Evolutionary conservation across 2,329 filamentous ascomycete species (phyloP), one percentile per base, ranked within the genome.

Genomic region (Xylaria hypoxylon): DNA sequence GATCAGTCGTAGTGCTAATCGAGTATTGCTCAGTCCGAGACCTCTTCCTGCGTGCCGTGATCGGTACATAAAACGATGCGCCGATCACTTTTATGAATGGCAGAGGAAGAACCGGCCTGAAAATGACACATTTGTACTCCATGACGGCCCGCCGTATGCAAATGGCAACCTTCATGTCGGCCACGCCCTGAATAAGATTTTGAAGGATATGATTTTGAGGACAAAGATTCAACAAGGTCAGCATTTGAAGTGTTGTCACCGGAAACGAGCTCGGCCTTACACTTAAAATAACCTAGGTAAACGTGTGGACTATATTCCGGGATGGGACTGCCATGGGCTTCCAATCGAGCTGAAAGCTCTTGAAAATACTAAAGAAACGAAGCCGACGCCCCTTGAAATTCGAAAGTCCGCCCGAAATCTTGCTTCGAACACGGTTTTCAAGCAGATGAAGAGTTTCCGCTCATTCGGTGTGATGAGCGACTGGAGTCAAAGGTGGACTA

Each of bases 291-390:
- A 58, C 74, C 42, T 62, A 75, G 73, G 93, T 19, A 90, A 87
- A 72, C 85, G 88, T 68, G 90, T 98, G 38, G 85, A 89, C 44
- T 99, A 96, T 76, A 85, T 94, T 17, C 96, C 96, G 2, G 95
- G 96, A 51, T 99, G 96, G 96, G 96, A 99, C 78, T 99, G 96
- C 72, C 96, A 99, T 82, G 96, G 96, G 0, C 85, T 99, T 55
- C 96, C 96, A 0, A 99, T 99, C 76, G 96, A 99, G 84, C 86
- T 98, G 73, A 99, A 98, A 80, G 96, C 94, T 26, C 85, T 99
- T 17, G 91, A 92, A 73, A 78, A 68, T 68, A 73, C 62, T 71
- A 77, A 73, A 45, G 74, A 72, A 63, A 76, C 60, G 62, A 83
- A 81, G 68, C 83, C 84, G 75, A 82, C 79, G 26, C 80, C 87